Evolutionary conservation across 1,284 basidiomycete genomes (phyloP), one percentile per base, ranked within the genome.

Genomic region (Tylopilus sp.): DNA sequence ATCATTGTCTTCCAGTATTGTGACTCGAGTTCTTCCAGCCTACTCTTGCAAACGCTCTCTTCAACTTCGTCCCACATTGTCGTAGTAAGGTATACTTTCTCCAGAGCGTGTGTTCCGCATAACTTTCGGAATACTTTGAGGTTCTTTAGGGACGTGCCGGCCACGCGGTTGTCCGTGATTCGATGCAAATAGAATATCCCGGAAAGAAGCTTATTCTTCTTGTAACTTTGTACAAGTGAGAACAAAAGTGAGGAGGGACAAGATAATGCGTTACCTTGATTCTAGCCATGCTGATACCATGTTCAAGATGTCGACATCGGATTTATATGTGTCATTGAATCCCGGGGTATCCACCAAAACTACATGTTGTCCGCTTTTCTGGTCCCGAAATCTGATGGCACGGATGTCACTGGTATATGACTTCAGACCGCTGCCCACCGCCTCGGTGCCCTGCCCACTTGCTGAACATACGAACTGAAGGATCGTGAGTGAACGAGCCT

Each of bases 111-210:
- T 24, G 59, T 8, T 1, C 72, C 68, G 5, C 70, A 74, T 24
- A 74, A 57, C n/a, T 57, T 60, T 58, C 82, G 82, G 69, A 87
- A 85, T 71, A 85, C 75, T 26, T 74, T 73, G 65, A 86, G 82
- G 39, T 39, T 39, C 39, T 16, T 39, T 15, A 39, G 39, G 16
- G 39, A 39, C 13, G 16, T 39, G 16, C 83, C 83, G 18, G 81
- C 78, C 66, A 86, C 74, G 7, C 84, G 79, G 68, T 77, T 77
- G 68, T 86, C 84, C 29, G 82, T 80, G 60, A 87, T 87, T 19
- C 81, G 79, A 63, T 87, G 85, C 63, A 84, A 71, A 70, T 86
- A 87, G 26, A 87, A 77, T 59, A 87, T 75, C 0, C 86, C 86
- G 19, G 77, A 71, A 9, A 84, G 71, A 33, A 74, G 49, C 33